Evolutionary conservation across 305 asterid species (phyloP).

Genomic region (Solanum chacoense): DNA sequence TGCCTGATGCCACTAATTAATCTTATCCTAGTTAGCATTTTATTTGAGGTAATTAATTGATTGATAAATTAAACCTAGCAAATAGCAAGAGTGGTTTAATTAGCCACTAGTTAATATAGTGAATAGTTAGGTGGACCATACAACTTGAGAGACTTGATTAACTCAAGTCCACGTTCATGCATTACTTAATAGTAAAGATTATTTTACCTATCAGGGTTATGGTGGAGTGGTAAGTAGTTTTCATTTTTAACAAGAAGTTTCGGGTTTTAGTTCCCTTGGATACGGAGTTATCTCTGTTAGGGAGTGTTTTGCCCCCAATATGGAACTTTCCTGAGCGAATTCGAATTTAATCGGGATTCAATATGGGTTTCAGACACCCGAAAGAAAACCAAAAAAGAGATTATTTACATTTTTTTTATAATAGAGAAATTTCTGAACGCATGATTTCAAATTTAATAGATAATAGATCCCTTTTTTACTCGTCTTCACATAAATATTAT

Average conservation of each 20-base stretch:
- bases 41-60: background rate
- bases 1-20: background rate
- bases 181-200: background rate
- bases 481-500: background rate
- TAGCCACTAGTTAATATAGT: background rate
- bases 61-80: background rate
- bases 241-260: no score
- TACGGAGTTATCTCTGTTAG: background rate
- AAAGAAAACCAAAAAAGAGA: no score
- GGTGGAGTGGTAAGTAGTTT: background rate
- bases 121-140: background rate
- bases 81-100: background rate
- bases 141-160: background rate
- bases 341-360: rapidly evolving
- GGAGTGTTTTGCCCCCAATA: background rate
- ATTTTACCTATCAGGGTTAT: rapidly evolving
- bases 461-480: background rate
- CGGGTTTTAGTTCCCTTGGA: no score
- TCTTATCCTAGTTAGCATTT: background rate
- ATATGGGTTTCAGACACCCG: no score
- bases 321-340: rapidly evolving
- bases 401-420: background rate
- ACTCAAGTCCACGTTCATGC: background rate
- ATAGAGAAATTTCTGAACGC: background rate
- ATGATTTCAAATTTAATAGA: background rate